Base-by-base conservation (phyloP, 106 monocot species). In the Gastrodia elata region DNA sequence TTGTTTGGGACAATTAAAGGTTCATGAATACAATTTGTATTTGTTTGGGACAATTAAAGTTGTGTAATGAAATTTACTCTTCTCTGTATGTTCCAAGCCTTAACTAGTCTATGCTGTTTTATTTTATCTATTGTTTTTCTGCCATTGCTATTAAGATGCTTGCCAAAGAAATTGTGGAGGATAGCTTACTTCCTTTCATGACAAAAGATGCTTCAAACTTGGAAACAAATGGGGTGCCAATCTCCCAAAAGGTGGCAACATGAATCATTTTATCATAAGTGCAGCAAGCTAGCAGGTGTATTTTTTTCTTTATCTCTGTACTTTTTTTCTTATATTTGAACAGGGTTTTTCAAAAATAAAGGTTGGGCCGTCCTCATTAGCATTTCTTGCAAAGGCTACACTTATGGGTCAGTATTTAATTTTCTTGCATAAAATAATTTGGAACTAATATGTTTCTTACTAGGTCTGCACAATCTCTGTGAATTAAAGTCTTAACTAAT, bases 291-390 rank as follows among this genome's bases (percentile, higher is more conserved):
- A 56, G 36, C 15, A 27, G 38, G 37, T 38, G 16, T 55, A 24
- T 26, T 14, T 39, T 48, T 34, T 27, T 55, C 42, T 59, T 77
- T 64, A 75, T 46, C 43, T 77, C 57, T 48, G 5, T 26, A 11
- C 36, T 61, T 59, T 42, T 77, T 41, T 9, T 40, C 40, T 81
- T 64, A 40, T 42, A 30, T 71, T 74, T 80, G 9, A 26, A 18
- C 73, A 98, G 97, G 81, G 83, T 81, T 77, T 90, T 24, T 82
- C 91, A 70, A 91, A 93, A 70, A 89, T 98, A 77, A 91, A 83
- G 59, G 56, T 98, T 67, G 97, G 88, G 46, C 83, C 90, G 44
- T 87, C 84, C 43, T 91, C 97, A 71, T 80, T 88, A 75, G 93
- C 79, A 20, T 83, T 98, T 78, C 78, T 98, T 78, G 86, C 84